phyloP scores from a whole-genome alignment of 495 filamentous ascomycete species.

The Parathielavia hyrcaniae region DNA sequence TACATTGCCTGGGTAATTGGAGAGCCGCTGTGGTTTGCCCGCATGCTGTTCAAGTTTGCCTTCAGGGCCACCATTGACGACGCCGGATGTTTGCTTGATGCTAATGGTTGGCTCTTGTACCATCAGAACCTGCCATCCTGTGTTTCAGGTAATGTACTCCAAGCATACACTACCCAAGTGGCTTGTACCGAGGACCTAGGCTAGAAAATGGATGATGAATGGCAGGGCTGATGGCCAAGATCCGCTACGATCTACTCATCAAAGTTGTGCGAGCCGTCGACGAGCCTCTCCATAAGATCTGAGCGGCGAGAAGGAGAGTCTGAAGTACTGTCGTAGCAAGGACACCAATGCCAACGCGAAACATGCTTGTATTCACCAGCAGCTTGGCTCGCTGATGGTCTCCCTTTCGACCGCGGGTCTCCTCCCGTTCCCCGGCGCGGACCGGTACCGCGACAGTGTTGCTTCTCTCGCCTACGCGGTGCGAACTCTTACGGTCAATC shows the following conservation, averaged over 20 bases:
- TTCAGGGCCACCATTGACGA: constrained; percentile 15
- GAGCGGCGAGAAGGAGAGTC: background rate
- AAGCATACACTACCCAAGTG: too few species aligned
- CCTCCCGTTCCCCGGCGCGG: constrained; percentile 11
- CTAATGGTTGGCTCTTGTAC: constrained; percentile 16
- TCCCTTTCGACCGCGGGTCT: constrained; percentile 11
- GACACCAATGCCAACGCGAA: constrained; percentile 10
- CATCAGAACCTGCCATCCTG: constrained; percentile 11
- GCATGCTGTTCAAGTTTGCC: constrained; percentile 15
- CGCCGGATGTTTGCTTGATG: constrained; percentile 9
- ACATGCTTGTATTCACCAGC: constrained; percentile 17
- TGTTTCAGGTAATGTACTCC: constrained; percentile 18
- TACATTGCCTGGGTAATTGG: constrained; percentile 25
- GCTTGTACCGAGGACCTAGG: too few species aligned
- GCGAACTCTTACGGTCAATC: constrained; percentile 8
- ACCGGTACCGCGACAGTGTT: constrained; percentile 18
- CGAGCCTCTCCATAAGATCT: constrained; percentile 9
- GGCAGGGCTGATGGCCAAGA: constrained; percentile 16
- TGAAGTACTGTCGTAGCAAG: constrained; percentile 17
- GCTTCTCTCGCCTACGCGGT: constrained; percentile 9
- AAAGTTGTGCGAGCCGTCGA: constrained; percentile 9
- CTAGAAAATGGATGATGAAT: background rate
- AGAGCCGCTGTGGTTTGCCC: constrained; percentile 16
- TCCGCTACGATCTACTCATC: constrained; percentile 2
- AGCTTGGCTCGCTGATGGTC: constrained; percentile 20